These are phyloP conservation scores for Zygoascus tannicola DNA, from an alignment of 805 yeast species.

Conservation along the genomic window DNA sequence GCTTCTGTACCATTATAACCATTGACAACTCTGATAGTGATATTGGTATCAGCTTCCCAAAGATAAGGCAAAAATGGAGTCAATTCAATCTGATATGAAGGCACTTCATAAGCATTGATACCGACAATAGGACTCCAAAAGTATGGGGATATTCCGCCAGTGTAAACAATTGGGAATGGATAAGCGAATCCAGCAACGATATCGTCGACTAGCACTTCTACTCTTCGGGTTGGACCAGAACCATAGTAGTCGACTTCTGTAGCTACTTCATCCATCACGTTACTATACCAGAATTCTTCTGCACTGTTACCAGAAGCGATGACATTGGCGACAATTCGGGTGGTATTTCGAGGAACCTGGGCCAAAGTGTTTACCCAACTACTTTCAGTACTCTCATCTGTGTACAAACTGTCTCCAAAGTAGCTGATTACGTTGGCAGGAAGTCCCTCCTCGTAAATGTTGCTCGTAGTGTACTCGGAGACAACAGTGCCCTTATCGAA, in stretches of 20 bases:
- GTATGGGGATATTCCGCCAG: conserved; percentile 77
- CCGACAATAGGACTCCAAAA: conserved; percentile 79
- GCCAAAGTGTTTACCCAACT: conserved; percentile 1
- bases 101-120: conserved; percentile 62
- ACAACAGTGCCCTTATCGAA: conserved; percentile 1
- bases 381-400: background rate
- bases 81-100: conserved; percentile 59
- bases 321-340: conserved; percentile 47
- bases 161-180: conserved; percentile 66
- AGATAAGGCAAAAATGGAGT: conserved; percentile 61
- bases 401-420: background rate
- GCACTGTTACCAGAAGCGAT: conserved; percentile 69
- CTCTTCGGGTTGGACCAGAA: conserved; percentile 62
- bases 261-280: conserved; percentile 25
- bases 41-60: conserved; percentile 37
- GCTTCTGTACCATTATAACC: conserved; percentile 8
- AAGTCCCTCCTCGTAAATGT: background rate
- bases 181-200: conserved; percentile 48
- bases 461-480: background rate
- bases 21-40: conserved; percentile 8
- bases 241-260: conserved; percentile 33
- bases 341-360: conserved; percentile 43
- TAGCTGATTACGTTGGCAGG: conserved; percentile 3
- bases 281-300: conserved; percentile 81
- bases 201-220: conserved; percentile 54